phyloP scores from a whole-genome alignment of 2,329 filamentous ascomycete genomes.

The Fusarium staphyleae region DNA sequence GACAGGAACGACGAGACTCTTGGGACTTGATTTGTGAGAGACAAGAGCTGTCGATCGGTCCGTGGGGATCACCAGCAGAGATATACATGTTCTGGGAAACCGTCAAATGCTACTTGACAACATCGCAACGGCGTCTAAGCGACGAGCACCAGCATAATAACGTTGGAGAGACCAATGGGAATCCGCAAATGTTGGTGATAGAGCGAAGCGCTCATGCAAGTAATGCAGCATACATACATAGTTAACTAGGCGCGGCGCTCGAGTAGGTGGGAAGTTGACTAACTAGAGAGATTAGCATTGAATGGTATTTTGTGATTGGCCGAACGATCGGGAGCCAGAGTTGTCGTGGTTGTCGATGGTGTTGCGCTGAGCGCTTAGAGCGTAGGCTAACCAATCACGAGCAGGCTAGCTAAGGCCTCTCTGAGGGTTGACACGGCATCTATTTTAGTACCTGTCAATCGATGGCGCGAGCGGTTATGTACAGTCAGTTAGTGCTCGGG shows the following conservation, averaged over 20 bases:
- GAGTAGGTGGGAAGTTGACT: slow-evolving; percentile 9
- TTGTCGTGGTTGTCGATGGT: slow-evolving; percentile 8
- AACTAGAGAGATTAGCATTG: slow-evolving; percentile 29
- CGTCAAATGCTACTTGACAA: slow-evolving; percentile 25
- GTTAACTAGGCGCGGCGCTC: background rate
- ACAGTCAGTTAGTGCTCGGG: too few species aligned
- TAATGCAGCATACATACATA: slow-evolving; percentile 39
- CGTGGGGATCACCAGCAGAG: slow-evolving; percentile 16
- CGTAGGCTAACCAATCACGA: slow-evolving; percentile 29
- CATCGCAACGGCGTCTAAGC: slow-evolving; percentile 14
- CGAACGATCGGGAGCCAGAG: slow-evolving; percentile 2
- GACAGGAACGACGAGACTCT: slow-evolving; percentile 3
- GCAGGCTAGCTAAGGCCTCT: slow-evolving; percentile 1
- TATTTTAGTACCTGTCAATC: slow-evolving; percentile 29
- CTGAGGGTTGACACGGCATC: slow-evolving; percentile 25
- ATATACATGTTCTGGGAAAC: slow-evolving; percentile 32
- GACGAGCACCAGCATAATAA: slow-evolving; percentile 19
- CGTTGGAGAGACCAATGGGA: slow-evolving; percentile 30
- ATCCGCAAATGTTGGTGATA: slow-evolving; percentile 18
- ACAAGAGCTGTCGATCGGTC: background rate
- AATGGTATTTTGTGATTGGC: slow-evolving; percentile 30
- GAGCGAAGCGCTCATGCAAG: slow-evolving; percentile 38
- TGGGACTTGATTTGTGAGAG: background rate
- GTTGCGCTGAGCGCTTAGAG: slow-evolving; percentile 35
- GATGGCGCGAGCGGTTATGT: slow-evolving; percentile 34